Evolutionary conservation across 495 filamentous ascomycete species (phyloP), one percentile per base, ranked within the genome.

Genomic region (Copromyces sp.): DNA sequence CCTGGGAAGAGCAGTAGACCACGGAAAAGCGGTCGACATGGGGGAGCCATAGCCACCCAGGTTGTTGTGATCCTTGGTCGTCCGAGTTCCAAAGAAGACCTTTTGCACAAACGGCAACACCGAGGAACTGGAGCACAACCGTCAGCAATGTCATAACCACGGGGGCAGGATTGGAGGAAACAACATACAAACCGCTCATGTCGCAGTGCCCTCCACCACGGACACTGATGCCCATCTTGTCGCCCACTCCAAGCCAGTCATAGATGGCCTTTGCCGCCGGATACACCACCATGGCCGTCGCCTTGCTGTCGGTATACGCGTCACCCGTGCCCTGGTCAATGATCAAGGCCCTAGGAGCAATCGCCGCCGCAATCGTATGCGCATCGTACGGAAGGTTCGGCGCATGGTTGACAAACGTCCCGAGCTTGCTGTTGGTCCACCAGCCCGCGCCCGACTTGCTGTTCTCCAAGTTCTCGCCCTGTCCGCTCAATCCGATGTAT

Each of bases 391-490:
- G 86, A 71, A 87, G 77, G 71, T 84, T 82, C 76, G 82, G 80
- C 42, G 80, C 76, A 75, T 86, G 82, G 79, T 82, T 83, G 20
- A 88, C 80, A 70, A 87, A 88, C 3, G 80, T 83, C 29, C 83
- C 83, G 0, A 87, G 80, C 68, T 77, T 83, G 71, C 70, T 77
- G 77, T 83, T 80, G 47, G 82, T 85, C 84, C 85, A 88, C 85
- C 85, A 88, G 2, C 82, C 82, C 0, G 85, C 85, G 32, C 85
- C 86, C 59, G 78, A 80, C 81, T 88, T 87, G 75, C 83, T 85
- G 79, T 87, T 87, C 81, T 87, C 85, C 1, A 87, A 78, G 68
- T 79, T 87, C 82, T 87, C 85, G 75, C 82, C 85, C 77, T 87
- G 84, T 14, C 86, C 86, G 78, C 82, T 84, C 16, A 87, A 75